phyloP scores from a whole-genome alignment of 352 stramenopile species.

The Phytophthora hybrid region DNA sequence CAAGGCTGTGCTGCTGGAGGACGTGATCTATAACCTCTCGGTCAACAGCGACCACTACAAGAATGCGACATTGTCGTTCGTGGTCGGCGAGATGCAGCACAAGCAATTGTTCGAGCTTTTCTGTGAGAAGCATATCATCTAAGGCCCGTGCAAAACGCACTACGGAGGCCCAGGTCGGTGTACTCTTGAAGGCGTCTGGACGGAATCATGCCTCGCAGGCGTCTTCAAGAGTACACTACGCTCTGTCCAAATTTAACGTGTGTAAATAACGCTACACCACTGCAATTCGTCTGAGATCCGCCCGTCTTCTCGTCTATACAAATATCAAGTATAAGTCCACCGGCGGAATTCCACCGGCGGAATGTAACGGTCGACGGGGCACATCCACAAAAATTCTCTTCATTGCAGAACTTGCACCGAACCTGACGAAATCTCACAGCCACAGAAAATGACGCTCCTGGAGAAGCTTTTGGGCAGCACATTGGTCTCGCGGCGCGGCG shows the following conservation, averaged over 20 bases:
- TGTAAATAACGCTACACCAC: constrained; percentile 4
- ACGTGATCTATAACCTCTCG: constrained; percentile 87
- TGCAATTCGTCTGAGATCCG: constrained; percentile 9
- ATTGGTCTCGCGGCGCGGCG: constrained; percentile 61
- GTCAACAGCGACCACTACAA: constrained; percentile 72
- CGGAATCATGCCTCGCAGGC: constrained; percentile 2
- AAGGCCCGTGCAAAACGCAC: constrained; percentile 3
- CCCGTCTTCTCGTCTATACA: constrained; percentile 7
- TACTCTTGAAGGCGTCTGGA: constrained; percentile 14
- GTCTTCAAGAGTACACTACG: constrained; percentile 12
- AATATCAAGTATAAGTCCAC: constrained; percentile 28
- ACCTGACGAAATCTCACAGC: constrained; percentile 13
- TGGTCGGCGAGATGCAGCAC: constrained; percentile 85
- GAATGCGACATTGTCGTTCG: constrained; percentile 75
- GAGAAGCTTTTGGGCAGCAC: constrained; percentile 64
- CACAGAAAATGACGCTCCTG: constrained; percentile 53
- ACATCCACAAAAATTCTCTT: neutral
- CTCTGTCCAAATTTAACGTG: too few species aligned
- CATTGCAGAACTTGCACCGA: constrained; percentile 20
- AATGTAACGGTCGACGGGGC: constrained; percentile 29
- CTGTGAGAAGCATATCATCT: constrained; percentile 61
- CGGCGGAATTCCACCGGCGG: constrained; percentile 32
- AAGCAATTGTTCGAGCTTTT: constrained; percentile 76
- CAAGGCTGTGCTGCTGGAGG: constrained; percentile 86
- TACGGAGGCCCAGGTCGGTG: constrained; percentile 4